phyloP scores from a whole-genome alignment of 116 monocot species.

The Trichopus zeylanicus region DNA sequence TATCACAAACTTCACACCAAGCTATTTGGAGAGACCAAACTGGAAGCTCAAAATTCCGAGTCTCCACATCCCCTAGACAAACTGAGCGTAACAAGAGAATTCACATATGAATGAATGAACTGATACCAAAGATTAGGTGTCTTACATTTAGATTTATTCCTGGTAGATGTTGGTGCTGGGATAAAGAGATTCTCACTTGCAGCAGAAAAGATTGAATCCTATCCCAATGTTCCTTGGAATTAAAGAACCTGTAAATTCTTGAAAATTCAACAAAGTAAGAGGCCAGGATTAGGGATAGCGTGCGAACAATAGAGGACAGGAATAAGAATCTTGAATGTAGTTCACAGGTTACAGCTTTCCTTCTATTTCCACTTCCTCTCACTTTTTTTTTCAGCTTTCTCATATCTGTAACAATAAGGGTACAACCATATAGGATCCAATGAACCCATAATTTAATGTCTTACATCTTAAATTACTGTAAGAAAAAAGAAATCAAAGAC shows the following conservation, averaged over 20 bases:
- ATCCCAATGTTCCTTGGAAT: background rate
- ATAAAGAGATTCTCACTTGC: slow-evolving; percentile 5
- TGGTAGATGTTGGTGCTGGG: too few species aligned
- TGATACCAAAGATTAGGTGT: background rate
- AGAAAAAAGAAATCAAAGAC: too few species aligned
- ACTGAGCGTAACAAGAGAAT: background rate
- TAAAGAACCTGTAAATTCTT: background rate
- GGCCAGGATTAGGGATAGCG: background rate
- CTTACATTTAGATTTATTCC: background rate
- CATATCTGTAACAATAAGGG: too few species aligned
- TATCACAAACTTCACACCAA: slow-evolving; percentile 2
- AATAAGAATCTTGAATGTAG: slow-evolving; percentile 22
- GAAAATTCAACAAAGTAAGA: background rate
- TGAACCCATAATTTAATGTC: too few species aligned
- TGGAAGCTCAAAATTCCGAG: slow-evolving; percentile 36
- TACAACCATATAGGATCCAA: too few species aligned
- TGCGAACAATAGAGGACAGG: slow-evolving; percentile 2
- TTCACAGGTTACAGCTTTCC: too few species aligned
- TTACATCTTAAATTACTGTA: too few species aligned
- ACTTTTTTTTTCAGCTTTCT: too few species aligned
- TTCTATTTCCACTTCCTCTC: too few species aligned
- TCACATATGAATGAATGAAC: background rate
- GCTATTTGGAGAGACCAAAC: slow-evolving; percentile 25
- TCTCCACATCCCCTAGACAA: slow-evolving; percentile 23
- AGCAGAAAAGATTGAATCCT: slow-evolving; percentile 10